These are phyloP conservation scores for Rhamnella rubrinervis DNA, from an alignment of 331 rosid species.

Conservation along the genomic window DNA sequence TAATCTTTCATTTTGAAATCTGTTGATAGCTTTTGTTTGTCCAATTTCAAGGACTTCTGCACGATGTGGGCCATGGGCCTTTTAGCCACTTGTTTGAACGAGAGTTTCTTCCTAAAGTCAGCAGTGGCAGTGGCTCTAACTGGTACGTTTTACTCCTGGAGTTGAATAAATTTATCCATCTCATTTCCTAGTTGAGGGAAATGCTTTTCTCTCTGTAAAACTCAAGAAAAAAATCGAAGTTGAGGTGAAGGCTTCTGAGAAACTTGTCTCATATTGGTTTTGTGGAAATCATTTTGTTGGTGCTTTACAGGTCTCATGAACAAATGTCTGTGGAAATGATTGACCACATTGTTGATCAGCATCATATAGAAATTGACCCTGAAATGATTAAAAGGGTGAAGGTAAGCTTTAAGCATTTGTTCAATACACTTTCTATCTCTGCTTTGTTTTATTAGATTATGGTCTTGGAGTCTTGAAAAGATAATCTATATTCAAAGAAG, in stretches of 20 bases:
- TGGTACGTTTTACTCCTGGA: slow-evolving; percentile 47
- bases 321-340: slow-evolving; percentile 83
- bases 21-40: slow-evolving; percentile 11
- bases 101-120: slow-evolving; percentile 73
- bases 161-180: neutral
- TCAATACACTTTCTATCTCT: slow-evolving; percentile 10
- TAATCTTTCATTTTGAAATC: slow-evolving; percentile 7
- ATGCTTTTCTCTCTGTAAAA: slow-evolving; percentile 8
- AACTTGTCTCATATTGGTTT: slow-evolving; percentile 7
- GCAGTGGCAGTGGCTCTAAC: slow-evolving; percentile 43
- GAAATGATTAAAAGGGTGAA: slow-evolving; percentile 72
- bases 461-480: slow-evolving; percentile 11
- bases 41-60: slow-evolving; percentile 72
- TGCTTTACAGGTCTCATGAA: slow-evolving; percentile 75
- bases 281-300: slow-evolving; percentile 7
- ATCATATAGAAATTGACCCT: slow-evolving; percentile 66
- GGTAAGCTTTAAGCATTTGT: slow-evolving; percentile 42
- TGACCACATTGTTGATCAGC: slow-evolving; percentile 76
- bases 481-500: neutral
- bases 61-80: slow-evolving; percentile 98
- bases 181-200: neutral
- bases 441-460: neutral
- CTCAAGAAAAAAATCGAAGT: neutral
- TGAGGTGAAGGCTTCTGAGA: neutral
- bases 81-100: slow-evolving; percentile 96